Evolutionary conservation across 2,329 filamentous ascomycete species (phyloP), one percentile per base, ranked within the genome.

Genomic region (Xylaria sp.): DNA sequence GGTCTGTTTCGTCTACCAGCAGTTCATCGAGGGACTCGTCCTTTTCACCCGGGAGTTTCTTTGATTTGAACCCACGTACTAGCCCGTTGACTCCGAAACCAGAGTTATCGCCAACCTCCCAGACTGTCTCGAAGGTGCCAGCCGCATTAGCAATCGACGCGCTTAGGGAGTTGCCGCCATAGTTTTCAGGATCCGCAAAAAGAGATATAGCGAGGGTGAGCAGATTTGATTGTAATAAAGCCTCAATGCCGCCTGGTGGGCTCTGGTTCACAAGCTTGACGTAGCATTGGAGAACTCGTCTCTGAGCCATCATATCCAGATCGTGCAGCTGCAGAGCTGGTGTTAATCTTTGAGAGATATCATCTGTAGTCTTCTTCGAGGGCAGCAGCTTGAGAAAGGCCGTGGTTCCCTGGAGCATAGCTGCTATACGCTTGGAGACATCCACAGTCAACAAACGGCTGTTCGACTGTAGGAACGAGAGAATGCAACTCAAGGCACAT

Each of bases 371-470:
- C 80, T 95, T 97, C 80, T 93, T 95, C 0, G 87, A 84, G 0
- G 96, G 94, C 5, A 99, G 82, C 23, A 91, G 92, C 76, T 92
- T 92, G n/a, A 98, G 81, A 74, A 98, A 99, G 8, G 91, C 88
- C 1, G 94, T 92, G 0, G 96, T 98, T 78, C 96, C 97, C 79
- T 98, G 95, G 61, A 99, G 86, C 95, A 99, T 98, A 1, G 90
- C 89, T 41, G 94, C 93, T 73, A 99, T 92, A 64, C 96, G 89
- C 79, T 96, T 97, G 4, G 94, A 97, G 12, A 98, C 94, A 82
- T 99, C 96, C 1, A 95, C 90, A 0, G 96, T 99, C 74, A 99
- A 85, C 34, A 99, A 86, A 58, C 94, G 91, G 80, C 92, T 93
- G 77, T 99, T 99, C 82, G 94, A 98, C 76, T 97, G 92, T 57